phyloP scores from a whole-genome alignment of 2,329 filamentous ascomycete genomes.

The Diaporthe amygdali region DNA sequence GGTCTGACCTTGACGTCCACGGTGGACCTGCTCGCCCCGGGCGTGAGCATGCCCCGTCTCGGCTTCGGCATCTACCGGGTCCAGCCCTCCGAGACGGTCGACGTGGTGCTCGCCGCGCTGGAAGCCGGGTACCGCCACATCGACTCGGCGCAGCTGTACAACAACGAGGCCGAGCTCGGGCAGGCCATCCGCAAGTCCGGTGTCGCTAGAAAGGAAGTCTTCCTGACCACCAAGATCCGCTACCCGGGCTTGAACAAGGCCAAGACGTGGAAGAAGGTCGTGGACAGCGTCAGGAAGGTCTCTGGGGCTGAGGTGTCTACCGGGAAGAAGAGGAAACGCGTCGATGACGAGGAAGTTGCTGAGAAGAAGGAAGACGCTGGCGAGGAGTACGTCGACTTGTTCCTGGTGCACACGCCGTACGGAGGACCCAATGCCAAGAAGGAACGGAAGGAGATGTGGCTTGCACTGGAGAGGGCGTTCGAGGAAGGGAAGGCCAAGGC shows the following conservation, averaged over 20 bases:
- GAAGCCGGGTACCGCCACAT: constrained; percentile 3
- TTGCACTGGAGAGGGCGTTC: constrained; percentile 6
- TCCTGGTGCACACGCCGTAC: constrained; percentile 15
- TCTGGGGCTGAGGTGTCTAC: background rate
- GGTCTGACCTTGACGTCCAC: background rate
- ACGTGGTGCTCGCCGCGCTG: background rate
- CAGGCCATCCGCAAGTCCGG: background rate
- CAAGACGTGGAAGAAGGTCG: background rate
- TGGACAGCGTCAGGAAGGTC: background rate
- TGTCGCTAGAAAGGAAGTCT: background rate
- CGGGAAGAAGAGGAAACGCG: background rate
- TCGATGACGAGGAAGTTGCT: background rate
- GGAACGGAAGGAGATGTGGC: constrained; percentile 13
- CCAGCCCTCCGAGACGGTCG: background rate
- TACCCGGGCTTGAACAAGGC: background rate
- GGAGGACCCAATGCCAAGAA: background rate
- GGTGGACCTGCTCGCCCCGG: background rate
- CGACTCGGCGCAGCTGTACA: constrained; percentile 17
- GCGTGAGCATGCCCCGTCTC: constrained; percentile 6
- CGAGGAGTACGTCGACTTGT: constrained; percentile 13
- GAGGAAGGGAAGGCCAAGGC: background rate
- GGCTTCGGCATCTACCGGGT: constrained; percentile 14
- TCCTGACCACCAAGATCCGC: constrained; percentile 18
- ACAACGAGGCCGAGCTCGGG: constrained; percentile 17
- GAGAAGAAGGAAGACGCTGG: background rate